These are phyloP conservation scores for Solanum rostratum DNA, from an alignment of 257 asterid genomes.

Conservation along the genomic window DNA sequence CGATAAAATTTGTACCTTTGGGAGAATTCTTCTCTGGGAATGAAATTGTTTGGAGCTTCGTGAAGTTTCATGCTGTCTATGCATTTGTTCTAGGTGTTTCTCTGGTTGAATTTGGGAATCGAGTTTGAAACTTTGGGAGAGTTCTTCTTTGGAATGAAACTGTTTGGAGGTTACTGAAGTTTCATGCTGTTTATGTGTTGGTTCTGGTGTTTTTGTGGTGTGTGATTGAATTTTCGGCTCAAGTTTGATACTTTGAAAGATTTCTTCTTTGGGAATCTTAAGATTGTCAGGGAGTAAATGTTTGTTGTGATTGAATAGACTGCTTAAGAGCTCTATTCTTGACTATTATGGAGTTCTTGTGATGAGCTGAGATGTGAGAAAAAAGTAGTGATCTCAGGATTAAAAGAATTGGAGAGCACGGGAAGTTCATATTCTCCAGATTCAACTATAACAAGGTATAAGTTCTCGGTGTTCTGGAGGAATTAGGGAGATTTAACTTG, in stretches of 20 bases:
- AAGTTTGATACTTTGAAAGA: neutral
- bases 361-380: slow-evolving; percentile 3
- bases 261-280: neutral
- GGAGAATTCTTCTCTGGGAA: neutral
- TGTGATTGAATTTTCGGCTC: neutral
- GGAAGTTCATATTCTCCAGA: neutral
- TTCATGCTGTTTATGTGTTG: neutral
- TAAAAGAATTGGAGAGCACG: neutral
- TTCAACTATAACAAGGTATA: neutral
- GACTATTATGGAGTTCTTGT: neutral
- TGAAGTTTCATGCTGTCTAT: neutral
- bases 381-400: neutral
- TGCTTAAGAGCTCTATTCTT: neutral
- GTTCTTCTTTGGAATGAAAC: neutral
- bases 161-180: neutral
- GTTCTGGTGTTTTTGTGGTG: neutral
- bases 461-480: neutral
- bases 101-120: neutral
- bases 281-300: neutral
- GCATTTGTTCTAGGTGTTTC: neutral
- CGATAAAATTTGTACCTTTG: neutral
- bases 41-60: neutral
- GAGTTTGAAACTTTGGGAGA: neutral
- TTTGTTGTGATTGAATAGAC: neutral
- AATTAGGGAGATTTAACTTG: neutral